Base-by-base conservation (phyloP, 2,329 filamentous ascomycete genomes). In the Sordariomycetes sp. region DNA sequence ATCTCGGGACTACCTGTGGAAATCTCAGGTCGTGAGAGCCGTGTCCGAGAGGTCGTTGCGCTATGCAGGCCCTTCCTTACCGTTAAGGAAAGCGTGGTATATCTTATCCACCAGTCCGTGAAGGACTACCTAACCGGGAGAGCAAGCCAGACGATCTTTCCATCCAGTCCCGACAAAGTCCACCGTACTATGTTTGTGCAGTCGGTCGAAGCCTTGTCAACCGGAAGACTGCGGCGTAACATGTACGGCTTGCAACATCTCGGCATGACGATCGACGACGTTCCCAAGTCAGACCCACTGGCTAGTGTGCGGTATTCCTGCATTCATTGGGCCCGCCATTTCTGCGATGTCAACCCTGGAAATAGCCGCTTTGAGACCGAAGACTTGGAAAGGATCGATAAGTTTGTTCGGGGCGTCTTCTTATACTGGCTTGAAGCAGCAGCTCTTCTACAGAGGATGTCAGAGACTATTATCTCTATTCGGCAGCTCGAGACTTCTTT, bases 91-190 rank as follows among this genome's bases (percentile, higher is more conserved):
- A 61, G 34, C 2, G 62, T 34, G 0, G 59, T 77, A 12, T 72
- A 67, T 43, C 70, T 76, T 53, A 65, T 77, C 0, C 73, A 78
- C 59, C 70, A 76, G 58, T 76, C 74, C 10, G 74, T 71, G 3
- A 74, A 75, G 55, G 74, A 78, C 37, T 75, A 66, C 61, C 55
- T 77, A 3, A 20, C 59, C 6, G 22, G 60, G 28, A 53, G 64
- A 2, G 61, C 61, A 59, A 51, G 43, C 18, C 11, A 57, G n/a
- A 53, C 61, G n/a, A 62, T 73, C 16, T 70, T 73, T 58, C 66
- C 67, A 16, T 46, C 28, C 54, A 66, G 70, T 1, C 40, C 58
- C 6, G 43, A 58, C n/a, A 52, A 64, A 7, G 60, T 61, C 16
- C 70, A 76, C 59, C 56, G 65, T 14, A n/a, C 10, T 0, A 68